Conservation (phyloP, 306 rosid genomes). For the Lagenaria siceraria region DNA sequence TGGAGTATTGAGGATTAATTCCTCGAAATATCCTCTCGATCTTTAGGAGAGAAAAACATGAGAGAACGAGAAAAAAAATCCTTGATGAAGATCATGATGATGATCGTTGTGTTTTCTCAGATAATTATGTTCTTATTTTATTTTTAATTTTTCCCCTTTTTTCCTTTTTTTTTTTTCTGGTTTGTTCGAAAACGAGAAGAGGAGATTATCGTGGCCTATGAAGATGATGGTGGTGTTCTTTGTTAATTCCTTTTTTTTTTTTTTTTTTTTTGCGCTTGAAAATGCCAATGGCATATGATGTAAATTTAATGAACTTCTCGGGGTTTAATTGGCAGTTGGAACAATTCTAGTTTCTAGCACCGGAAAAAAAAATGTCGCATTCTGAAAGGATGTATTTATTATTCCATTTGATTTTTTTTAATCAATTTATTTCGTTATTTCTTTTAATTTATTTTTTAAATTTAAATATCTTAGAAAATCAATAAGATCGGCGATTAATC, state of each 20-base stretch:
- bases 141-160: neutral
- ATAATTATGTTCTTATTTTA: slow-evolving; percentile 26
- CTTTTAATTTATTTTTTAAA: too few species aligned
- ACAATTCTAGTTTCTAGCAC: neutral
- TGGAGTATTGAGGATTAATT: neutral
- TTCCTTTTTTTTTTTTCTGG: neutral
- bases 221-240: neutral
- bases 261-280: neutral
- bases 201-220: neutral
- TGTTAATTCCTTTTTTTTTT: neutral
- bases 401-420: too few species aligned
- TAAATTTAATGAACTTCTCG: neutral
- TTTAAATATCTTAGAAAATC: neutral
- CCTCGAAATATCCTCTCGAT: slow-evolving; percentile 5
- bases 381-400: neutral
- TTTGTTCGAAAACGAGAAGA: slow-evolving; percentile 11
- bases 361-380: neutral
- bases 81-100: slow-evolving; percentile 8
- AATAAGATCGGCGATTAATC: neutral
- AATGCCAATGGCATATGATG: neutral
- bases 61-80: slow-evolving; percentile 4
- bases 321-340: neutral
- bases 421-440: too few species aligned
- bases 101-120: slow-evolving; percentile 18
- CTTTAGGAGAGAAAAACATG: neutral